Conservation (phyloP, 2,329 filamentous ascomycete genomes). For the Fusarium nodosum region DNA sequence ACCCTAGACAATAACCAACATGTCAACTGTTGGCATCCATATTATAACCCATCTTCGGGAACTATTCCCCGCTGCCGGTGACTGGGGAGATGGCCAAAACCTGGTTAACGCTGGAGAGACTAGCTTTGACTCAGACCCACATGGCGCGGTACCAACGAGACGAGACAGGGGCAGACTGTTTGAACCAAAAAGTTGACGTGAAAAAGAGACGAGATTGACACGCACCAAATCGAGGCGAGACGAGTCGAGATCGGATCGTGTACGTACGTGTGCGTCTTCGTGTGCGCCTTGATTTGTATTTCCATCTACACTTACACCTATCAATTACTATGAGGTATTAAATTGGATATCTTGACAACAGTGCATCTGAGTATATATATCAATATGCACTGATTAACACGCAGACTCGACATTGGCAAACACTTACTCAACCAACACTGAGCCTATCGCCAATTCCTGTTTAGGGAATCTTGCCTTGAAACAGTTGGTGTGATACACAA, state of each 20-base stretch:
- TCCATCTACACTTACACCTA: constrained; percentile 6
- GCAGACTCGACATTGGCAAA: not conserved
- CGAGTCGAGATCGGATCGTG: constrained; percentile 30
- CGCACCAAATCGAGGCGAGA: constrained; percentile 19
- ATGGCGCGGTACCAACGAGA: constrained; percentile 41
- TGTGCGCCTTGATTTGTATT: constrained; percentile 31
- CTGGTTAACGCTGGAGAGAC: constrained; percentile 25
- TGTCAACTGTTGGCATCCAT: constrained; percentile 2
- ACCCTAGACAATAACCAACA: constrained; percentile 31
- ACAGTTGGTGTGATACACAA: constrained; percentile 28
- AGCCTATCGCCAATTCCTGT: constrained; percentile 44
- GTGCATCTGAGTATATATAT: not conserved
- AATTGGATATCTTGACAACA: not conserved
- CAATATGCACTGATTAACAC: constrained; percentile 2
- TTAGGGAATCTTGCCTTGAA: constrained; percentile 40
- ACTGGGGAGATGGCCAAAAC: constrained; percentile 25
- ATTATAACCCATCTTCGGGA: constrained; percentile 35
- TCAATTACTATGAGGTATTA: constrained; percentile 22
- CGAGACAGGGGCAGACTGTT: constrained; percentile 32
- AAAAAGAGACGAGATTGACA: constrained; percentile 29
- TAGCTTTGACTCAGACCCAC: constrained; percentile 33
- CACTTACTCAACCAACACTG: constrained; percentile 11
- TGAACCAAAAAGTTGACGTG: constrained; percentile 23
- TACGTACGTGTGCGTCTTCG: constrained; percentile 8
- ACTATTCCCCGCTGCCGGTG: constrained; percentile 39